Evolutionary conservation across 2,329 filamentous ascomycete genomes (phyloP).

Genomic region (Neobulgaria alba): DNA sequence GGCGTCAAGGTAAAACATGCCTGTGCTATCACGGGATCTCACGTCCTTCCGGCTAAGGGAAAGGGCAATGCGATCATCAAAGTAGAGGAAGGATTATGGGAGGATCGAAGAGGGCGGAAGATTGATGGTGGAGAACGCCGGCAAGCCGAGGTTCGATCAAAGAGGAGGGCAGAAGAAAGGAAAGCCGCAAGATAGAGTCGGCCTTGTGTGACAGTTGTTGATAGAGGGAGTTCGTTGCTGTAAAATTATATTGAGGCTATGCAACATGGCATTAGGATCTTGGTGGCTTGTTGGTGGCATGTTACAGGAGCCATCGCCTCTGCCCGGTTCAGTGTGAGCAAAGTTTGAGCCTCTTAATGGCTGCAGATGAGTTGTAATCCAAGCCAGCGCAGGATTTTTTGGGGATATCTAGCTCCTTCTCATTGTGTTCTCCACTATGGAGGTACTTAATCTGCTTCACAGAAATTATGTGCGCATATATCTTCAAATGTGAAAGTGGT

Average conservation of each 20-base stretch:
- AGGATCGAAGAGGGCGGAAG: constrained; percentile 78
- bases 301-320: background rate
- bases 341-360: too few relatives aligned
- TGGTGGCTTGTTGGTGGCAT: background rate
- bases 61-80: constrained; percentile 56
- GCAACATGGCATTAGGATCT: background rate
- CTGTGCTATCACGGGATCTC: constrained; percentile 65
- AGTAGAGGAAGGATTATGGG: constrained; percentile 86
- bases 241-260: constrained; percentile 23
- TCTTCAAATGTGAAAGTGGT: too few relatives aligned
- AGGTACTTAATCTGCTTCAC: too few relatives aligned
- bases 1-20: constrained; percentile 62
- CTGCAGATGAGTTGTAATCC: too few relatives aligned
- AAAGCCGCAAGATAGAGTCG: constrained; percentile 33
- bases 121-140: constrained; percentile 94
- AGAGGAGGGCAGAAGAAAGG: constrained; percentile 66
- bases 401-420: too few relatives aligned
- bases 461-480: too few relatives aligned
- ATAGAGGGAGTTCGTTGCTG: constrained; percentile 11
- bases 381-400: too few relatives aligned
- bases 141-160: constrained; percentile 75
- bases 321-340: background rate
- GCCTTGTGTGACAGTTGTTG: constrained; percentile 10
- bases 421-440: too few relatives aligned
- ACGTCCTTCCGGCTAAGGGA: constrained; percentile 59